A percentile compares a stretch with the other conserved stretches of the same genome.
phyloP scores from a whole-genome alignment of 2,329 filamentous ascomycete genomes.

The Epichloe coenophiala region DNA sequence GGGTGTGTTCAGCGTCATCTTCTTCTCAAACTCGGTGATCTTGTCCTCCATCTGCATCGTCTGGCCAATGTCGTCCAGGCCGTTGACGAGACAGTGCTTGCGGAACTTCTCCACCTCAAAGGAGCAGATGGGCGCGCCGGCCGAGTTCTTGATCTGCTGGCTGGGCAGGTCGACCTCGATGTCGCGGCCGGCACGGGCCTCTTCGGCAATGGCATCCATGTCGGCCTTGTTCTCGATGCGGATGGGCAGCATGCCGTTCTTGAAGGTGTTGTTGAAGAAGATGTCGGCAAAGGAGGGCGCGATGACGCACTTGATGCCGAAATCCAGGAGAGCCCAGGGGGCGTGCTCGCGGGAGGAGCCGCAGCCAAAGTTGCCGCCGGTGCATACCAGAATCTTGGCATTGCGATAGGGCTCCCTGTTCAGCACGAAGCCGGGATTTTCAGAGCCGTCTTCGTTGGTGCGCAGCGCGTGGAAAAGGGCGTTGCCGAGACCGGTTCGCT shows the following conservation, averaged over 20 bases:
- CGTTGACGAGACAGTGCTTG: conserved; percentile 88
- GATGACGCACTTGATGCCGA: conserved; percentile 88
- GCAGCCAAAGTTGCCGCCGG: conserved; percentile 89
- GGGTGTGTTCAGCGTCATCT: conserved; percentile 64
- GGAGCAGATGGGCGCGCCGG: conserved; percentile 57
- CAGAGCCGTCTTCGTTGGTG: conserved; percentile 57
- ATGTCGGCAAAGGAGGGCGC: conserved; percentile 66
- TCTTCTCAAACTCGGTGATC: conserved; percentile 70
- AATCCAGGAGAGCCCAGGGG: conserved; percentile 92
- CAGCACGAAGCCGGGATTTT: conserved; percentile 73
- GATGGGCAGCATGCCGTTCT: conserved; percentile 96
- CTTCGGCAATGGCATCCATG: conserved; percentile 57
- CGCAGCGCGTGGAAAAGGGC: conserved; percentile 81
- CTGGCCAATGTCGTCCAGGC: conserved; percentile 87
- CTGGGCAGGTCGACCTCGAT: conserved; percentile 81
- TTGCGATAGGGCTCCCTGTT: conserved; percentile 79
- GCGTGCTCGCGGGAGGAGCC: conserved; percentile 89
- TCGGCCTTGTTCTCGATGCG: conserved; percentile 52
- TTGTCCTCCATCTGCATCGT: conserved; percentile 88
- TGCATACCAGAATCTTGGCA: conserved; percentile 81
- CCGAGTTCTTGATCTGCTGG: conserved; percentile 65
- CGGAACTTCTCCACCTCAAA: conserved; percentile 91
- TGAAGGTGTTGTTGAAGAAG: conserved; percentile 99
- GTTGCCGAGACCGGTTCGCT: conserved; percentile 80
- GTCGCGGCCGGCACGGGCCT: conserved; percentile 68